A percentile compares a stretch with the other conserved stretches of the same genome.
phyloP scores from a whole-genome alignment of 331 rosid species.

The Pyracantha coccinea region DNA sequence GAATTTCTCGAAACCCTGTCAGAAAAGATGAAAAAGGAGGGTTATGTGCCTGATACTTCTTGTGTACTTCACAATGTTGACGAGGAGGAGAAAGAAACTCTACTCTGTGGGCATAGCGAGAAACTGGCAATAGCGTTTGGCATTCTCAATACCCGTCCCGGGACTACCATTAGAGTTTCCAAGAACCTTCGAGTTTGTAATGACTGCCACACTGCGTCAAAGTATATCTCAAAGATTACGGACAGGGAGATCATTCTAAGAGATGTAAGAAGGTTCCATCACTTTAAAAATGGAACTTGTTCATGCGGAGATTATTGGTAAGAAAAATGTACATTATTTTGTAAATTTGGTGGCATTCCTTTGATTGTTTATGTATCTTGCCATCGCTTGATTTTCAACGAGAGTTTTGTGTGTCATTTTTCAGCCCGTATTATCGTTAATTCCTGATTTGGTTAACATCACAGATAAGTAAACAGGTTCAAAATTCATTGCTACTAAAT shows the following conservation, averaged over 20 bases:
- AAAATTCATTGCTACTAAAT: too few species aligned
- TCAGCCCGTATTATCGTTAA: not conserved
- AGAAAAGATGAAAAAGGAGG: slow-evolving; percentile 63
- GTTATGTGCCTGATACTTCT: slow-evolving; percentile 77
- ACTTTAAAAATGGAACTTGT: slow-evolving; percentile 68
- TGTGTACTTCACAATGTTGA: slow-evolving; percentile 69
- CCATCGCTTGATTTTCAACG: not conserved
- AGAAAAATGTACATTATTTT: not conserved
- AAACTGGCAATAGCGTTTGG: slow-evolving; percentile 82
- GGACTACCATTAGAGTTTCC: slow-evolving; percentile 68
- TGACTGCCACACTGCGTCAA: slow-evolving; percentile 65
- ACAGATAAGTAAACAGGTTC: not conserved
- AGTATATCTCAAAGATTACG: slow-evolving; percentile 53
- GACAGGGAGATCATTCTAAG: slow-evolving; percentile 73
- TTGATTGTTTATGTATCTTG: not conserved
- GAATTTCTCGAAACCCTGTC: slow-evolving; percentile 54
- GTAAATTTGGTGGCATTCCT: not conserved
- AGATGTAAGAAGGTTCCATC: slow-evolving; percentile 88
- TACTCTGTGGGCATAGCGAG: slow-evolving; percentile 85
- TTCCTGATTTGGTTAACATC: not conserved
- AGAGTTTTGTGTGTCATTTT: not conserved
- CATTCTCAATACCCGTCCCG: slow-evolving; percentile 59
- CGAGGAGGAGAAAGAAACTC: slow-evolving; percentile 64
- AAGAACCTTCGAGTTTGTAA: slow-evolving; percentile 84
- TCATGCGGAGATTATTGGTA: slow-evolving; percentile 92